phyloP scores from a whole-genome alignment of 78 protist genomes.

The Dictyostelium brefeldianum region DNA sequence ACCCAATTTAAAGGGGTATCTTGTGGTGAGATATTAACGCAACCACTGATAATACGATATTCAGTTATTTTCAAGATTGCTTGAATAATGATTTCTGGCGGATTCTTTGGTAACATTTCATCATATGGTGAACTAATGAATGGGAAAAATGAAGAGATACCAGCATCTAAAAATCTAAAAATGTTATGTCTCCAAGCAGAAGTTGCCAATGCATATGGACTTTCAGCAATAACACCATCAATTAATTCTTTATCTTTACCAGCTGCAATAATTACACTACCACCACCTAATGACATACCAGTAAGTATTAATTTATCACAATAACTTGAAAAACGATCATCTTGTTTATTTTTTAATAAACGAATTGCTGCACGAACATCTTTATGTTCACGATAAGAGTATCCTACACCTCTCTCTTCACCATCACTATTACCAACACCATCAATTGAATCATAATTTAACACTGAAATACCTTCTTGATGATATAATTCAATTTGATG shows the following conservation, averaged over 20 bases:
- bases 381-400: constrained; percentile 42
- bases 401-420: constrained; percentile 29
- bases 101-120: constrained; percentile 29
- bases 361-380: constrained; percentile 69
- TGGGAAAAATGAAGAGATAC: constrained; percentile 15
- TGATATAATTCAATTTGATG: constrained; percentile 17
- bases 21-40: not conserved
- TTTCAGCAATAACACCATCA: constrained; percentile 72
- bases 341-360: not conserved
- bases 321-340: not conserved
- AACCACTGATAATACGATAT: not conserved
- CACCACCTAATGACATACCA: constrained; percentile 74
- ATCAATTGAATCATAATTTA: constrained; percentile 50
- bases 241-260: constrained; percentile 47
- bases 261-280: constrained; percentile 54
- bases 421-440: constrained; percentile 30
- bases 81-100: constrained; percentile 38
- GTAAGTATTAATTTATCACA: constrained; percentile 40
- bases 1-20: constrained; percentile 23
- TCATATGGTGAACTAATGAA: constrained; percentile 8
- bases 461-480: constrained; percentile 12
- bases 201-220: constrained; percentile 5
- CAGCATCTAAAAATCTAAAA: constrained; percentile 28
- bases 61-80: not conserved
- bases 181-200: constrained; percentile 51